phyloP scores from a whole-genome alignment of 495 filamentous ascomycete species.

The Penicillium antarcticum region DNA sequence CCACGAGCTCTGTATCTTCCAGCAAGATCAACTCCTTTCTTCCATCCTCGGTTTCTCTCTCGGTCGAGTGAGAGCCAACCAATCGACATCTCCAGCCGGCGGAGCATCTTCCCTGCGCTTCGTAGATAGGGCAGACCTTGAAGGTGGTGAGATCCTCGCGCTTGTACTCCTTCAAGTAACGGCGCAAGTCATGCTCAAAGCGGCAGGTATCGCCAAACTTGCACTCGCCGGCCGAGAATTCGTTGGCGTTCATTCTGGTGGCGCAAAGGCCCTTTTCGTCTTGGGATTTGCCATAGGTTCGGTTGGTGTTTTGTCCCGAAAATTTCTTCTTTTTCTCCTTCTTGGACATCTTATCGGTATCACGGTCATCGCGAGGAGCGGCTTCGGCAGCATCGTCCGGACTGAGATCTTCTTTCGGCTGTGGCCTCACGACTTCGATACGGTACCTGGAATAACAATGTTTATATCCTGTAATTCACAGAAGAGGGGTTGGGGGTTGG shows the following conservation, averaged over 20 bases:
- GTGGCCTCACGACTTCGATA: constrained; percentile 34
- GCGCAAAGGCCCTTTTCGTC: constrained; percentile 78
- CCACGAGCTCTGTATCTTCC: constrained; percentile 48
- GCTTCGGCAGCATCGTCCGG: constrained; percentile 71
- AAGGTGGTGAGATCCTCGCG: constrained; percentile 74
- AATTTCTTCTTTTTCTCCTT: constrained; percentile 64
- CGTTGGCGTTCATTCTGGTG: constrained; percentile 58
- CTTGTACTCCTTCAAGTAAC: constrained; percentile 80
- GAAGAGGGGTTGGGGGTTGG: too few species aligned
- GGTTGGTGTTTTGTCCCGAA: constrained; percentile 79
- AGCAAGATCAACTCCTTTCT: constrained; percentile 75
- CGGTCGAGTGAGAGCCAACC: constrained; percentile 73
- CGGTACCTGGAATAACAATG: constrained; percentile 51
- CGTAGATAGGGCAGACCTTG: constrained; percentile 73
- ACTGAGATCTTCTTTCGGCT: constrained; percentile 14
- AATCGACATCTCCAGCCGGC: constrained; percentile 94
- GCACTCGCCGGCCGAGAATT: constrained; percentile 74
- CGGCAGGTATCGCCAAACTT: constrained; percentile 74
- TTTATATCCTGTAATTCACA: constrained; percentile 1
- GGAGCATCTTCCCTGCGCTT: constrained; percentile 68
- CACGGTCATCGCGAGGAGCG: constrained; percentile 41
- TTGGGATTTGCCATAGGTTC: constrained; percentile 76
- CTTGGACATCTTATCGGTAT: constrained; percentile 32
- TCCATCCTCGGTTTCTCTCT: constrained; percentile 70
- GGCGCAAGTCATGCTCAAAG: constrained; percentile 75